Conservation (phyloP, 371 early-diverging fungal species). For the Syncephalastrum contaminatum region DNA sequence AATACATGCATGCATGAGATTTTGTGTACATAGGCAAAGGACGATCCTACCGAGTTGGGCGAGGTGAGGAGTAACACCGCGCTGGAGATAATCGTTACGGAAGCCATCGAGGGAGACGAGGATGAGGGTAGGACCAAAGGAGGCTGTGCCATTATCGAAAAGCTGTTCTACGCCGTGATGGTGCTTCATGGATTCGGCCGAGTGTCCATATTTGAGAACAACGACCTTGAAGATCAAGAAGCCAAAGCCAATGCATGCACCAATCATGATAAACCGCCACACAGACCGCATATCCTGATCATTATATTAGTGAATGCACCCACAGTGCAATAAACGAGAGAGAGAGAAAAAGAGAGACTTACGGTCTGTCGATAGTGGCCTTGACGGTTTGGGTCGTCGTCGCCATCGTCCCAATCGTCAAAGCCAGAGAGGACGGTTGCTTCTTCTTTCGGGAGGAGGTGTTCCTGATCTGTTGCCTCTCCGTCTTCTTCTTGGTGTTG, state of each 20-base stretch:
- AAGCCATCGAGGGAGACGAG: constrained; percentile 92
- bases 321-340: too few relatives aligned
- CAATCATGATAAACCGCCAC: constrained; percentile 18
- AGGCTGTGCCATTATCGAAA: constrained; percentile 65
- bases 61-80: constrained; percentile 73
- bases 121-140: constrained; percentile 77
- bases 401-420: constrained; percentile 8
- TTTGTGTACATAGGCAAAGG: background rate
- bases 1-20: background rate
- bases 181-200: background rate
- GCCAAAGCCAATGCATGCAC: constrained; percentile 21
- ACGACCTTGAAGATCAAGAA: constrained; percentile 28
- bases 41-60: constrained; percentile 49
- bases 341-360: too few relatives aligned
- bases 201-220: constrained; percentile 15
- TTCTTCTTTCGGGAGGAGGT: background rate
- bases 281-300: constrained; percentile 2
- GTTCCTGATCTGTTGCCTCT: background rate
- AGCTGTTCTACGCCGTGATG: constrained; percentile 18
- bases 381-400: constrained; percentile 2
- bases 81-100: constrained; percentile 78
- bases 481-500: constrained; percentile 8
- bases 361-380: background rate
- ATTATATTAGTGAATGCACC: background rate
- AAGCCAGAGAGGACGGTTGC: background rate